phyloP scores from a whole-genome alignment of 345 rosid genomes.

The Populus nigra region DNA sequence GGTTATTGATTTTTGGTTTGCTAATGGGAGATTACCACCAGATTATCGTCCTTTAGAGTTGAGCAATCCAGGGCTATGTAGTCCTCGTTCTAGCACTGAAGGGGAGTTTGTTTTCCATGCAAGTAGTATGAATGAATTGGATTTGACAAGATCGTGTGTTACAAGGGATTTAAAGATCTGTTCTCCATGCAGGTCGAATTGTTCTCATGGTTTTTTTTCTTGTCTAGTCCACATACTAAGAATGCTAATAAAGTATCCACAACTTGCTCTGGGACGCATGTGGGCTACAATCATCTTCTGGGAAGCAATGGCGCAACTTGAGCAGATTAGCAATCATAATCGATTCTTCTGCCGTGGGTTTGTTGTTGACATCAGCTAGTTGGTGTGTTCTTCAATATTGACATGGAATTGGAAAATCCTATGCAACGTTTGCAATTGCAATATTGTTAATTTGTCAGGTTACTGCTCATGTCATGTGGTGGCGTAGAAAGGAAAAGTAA shows the following conservation, averaged over 20 bases:
- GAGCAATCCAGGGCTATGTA: slow-evolving; percentile 82
- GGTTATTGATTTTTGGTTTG: slow-evolving; percentile 84
- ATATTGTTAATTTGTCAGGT: too few species aligned
- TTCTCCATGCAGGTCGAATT: slow-evolving; percentile 69
- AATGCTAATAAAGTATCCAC: slow-evolving; percentile 74
- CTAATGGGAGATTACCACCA: slow-evolving; percentile 36
- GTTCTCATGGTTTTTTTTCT: slow-evolving; percentile 62
- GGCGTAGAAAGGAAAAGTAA: too few species aligned
- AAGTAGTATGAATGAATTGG: slow-evolving; percentile 69
- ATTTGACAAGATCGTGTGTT: slow-evolving; percentile 65
- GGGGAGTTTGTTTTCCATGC: slow-evolving; percentile 79
- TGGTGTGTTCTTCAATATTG: slow-evolving; percentile 62
- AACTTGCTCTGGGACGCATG: slow-evolving; percentile 72
- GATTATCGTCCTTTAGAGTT: slow-evolving; percentile 81
- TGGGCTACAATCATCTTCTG: slow-evolving; percentile 39
- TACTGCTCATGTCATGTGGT: too few species aligned
- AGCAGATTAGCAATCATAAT: slow-evolving; percentile 39
- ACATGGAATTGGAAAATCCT: slow-evolving; percentile 73
- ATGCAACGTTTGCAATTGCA: slow-evolving; percentile 42
- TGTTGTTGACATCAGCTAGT: slow-evolving; percentile 41
- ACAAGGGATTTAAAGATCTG: slow-evolving; percentile 69
- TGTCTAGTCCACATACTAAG: slow-evolving; percentile 66
- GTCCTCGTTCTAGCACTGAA: slow-evolving; percentile 47
- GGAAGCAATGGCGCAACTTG: slow-evolving; percentile 49
- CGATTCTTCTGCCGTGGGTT: slow-evolving; percentile 47